Base-by-base conservation (phyloP, 805 yeast genomes). In the Suhomyces emberorum region DNA sequence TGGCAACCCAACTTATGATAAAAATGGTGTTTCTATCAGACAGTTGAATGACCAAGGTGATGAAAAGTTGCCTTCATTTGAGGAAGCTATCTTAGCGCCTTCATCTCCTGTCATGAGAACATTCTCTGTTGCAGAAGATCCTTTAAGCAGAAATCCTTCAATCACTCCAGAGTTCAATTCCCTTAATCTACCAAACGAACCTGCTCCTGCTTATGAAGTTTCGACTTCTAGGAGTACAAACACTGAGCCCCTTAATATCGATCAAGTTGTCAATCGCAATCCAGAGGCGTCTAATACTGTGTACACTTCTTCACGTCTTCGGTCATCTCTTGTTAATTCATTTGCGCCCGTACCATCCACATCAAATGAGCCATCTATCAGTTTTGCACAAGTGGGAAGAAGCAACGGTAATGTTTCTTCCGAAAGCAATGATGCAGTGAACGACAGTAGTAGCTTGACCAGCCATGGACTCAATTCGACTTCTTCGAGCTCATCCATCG, bases 41-140 rank as follows among this genome's bases (percentile, higher is more conserved):
- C 60, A 58, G 8, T 52, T 59, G 37, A 43, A 52, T 32, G 47
- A 38, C 22, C 39, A 32, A 12, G 26, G 28, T 2, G 42, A 46
- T 15, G 64, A 63, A 22, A 58, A 52, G 14, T 63, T 77, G 17
- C 88, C 88, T 0, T 65, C 81, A 0, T 81, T 81, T 55, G 84
- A 81, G 49, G 81, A 81, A 47, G 88, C 86, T 0, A 65, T 72
- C 0, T 75, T 83, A 0, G 76, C 79, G 44, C 53, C 57, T 1
- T 27, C 55, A 9, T 43, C 49, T 3, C 66, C 72, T 7, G 50
- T 58, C 7, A 48, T 59, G 11, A 48, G 74, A 24, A 58, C 75
- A 2, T 44, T 61, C 7, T 61, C 72, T 1, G 47, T 65, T 30
- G 52, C 59, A 2, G 70, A 70, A 4, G 68, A 62, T 30, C 63